A percentile compares a stretch with the other conserved stretches of the same genome.
Conservation (phyloP, 129 eudicot species). For the Smallanthus sonchifolius region DNA sequence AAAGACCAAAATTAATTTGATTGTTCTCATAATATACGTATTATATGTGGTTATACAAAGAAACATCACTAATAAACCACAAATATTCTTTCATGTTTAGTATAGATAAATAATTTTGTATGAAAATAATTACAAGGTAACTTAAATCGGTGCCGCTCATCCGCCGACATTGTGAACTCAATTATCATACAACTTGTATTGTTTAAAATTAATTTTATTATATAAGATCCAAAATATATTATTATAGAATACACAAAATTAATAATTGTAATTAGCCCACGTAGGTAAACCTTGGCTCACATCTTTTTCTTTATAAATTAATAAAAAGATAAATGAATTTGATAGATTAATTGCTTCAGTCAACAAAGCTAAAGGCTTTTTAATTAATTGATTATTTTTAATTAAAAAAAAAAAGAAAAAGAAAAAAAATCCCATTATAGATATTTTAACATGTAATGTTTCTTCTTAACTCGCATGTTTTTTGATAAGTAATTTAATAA, state of each 20-base stretch:
- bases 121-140: too few species aligned
- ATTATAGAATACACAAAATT: background rate
- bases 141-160: too few species aligned
- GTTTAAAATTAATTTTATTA: too few species aligned
- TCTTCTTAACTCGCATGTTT: background rate
- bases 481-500: too few species aligned
- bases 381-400: background rate
- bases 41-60: too few species aligned
- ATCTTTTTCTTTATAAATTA: background rate
- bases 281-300: conserved; percentile 20
- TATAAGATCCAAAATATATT: too few species aligned
- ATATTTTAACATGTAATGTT: background rate
- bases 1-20: too few species aligned
- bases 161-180: too few species aligned
- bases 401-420: background rate
- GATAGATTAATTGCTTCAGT: conserved; percentile 3
- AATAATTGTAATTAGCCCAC: conserved; percentile 7
- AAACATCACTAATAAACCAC: too few species aligned
- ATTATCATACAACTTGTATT: background rate
- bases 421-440: background rate
- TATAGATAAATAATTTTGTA: too few species aligned
- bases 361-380: conserved; percentile 16
- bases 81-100: too few species aligned
- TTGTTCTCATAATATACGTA: too few species aligned
- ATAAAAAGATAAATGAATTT: background rate